These are phyloP conservation scores for Monosporozyma siamensis DNA, from an alignment of 805 yeast species.

Conservation along the genomic window DNA sequence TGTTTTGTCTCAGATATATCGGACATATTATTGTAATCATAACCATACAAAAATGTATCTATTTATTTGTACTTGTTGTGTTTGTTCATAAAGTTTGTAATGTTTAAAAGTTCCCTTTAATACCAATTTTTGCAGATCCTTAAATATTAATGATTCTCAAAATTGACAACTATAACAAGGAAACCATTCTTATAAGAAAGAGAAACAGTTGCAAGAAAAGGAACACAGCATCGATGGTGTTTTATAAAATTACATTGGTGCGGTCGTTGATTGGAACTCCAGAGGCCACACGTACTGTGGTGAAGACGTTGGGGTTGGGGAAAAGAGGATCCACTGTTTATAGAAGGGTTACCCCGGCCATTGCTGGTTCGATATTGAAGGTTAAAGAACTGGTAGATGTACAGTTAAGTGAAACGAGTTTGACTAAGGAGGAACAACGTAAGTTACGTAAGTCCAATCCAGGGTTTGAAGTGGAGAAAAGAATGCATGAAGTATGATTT, in stretches of 20 bases:
- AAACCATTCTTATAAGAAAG: too few species aligned
- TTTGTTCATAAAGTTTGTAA: too few species aligned
- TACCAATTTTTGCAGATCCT: not conserved
- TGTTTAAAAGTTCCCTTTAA: too few species aligned
- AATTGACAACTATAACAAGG: too few species aligned
- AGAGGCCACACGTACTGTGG: conserved; percentile 50
- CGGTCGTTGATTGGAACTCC: conserved; percentile 87
- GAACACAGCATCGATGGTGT: conserved; percentile 28
- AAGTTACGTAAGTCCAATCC: conserved; percentile 50
- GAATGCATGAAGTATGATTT: not conserved
- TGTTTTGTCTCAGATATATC: conserved; percentile 1
- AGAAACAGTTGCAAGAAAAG: not conserved
- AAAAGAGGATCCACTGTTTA: conserved; percentile 67
- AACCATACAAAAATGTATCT: too few species aligned
- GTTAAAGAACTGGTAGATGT: conserved; percentile 84
- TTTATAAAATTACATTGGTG: conserved; percentile 60
- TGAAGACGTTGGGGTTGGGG: conserved; percentile 63
- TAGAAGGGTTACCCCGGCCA: conserved; percentile 61
- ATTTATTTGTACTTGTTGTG: too few species aligned
- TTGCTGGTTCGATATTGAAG: conserved; percentile 75
- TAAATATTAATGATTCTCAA: not conserved
- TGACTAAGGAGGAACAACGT: conserved; percentile 45
- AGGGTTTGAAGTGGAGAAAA: conserved; percentile 46
- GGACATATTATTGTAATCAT: not conserved
- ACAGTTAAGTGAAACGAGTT: conserved; percentile 51